A percentile compares a stretch with the other conserved stretches of the same genome.
Evolutionary conservation across 2,329 filamentous ascomycete genomes (phyloP).

Genomic region (Westerdykella ornata): DNA sequence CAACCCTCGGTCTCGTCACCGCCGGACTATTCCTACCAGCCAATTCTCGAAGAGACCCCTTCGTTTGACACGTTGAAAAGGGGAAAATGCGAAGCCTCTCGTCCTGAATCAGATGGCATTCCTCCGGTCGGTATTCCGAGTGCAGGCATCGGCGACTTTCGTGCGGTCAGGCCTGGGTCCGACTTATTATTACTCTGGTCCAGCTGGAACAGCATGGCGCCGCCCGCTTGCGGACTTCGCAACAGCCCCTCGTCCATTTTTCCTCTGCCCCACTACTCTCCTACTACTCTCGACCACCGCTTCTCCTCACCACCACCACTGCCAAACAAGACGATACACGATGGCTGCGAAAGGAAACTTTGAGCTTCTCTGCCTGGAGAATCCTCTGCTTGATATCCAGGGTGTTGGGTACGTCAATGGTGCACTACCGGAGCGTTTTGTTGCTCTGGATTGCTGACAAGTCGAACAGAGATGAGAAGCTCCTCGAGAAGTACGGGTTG

Average conservation of each 20-base stretch:
- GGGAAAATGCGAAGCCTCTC: background rate
- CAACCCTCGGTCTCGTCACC: too few species aligned
- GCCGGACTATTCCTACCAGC: too few species aligned
- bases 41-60: too few species aligned
- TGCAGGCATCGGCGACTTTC: background rate
- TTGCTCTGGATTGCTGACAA: background rate
- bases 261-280: slow-evolving; percentile 3
- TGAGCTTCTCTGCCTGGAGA: slow-evolving; percentile 89
- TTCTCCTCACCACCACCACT: slow-evolving; percentile 2
- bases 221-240: background rate
- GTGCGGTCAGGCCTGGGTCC: background rate
- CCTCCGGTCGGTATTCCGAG: background rate
- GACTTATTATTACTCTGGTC: background rate
- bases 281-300: slow-evolving; percentile 1
- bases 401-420: slow-evolving; percentile 54
- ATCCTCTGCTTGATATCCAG: slow-evolving; percentile 97
- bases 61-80: too few species aligned
- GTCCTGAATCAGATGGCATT: background rate
- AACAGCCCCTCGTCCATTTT: slow-evolving; percentile 4
- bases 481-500: slow-evolving; percentile 86
- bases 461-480: slow-evolving; percentile 63
- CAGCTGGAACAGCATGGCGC: too few species aligned
- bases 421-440: background rate
- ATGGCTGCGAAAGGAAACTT: slow-evolving; percentile 77
- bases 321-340: slow-evolving; percentile 16